phyloP scores from a whole-genome alignment of 805 yeast species.

The Lipomyces japonicus region DNA sequence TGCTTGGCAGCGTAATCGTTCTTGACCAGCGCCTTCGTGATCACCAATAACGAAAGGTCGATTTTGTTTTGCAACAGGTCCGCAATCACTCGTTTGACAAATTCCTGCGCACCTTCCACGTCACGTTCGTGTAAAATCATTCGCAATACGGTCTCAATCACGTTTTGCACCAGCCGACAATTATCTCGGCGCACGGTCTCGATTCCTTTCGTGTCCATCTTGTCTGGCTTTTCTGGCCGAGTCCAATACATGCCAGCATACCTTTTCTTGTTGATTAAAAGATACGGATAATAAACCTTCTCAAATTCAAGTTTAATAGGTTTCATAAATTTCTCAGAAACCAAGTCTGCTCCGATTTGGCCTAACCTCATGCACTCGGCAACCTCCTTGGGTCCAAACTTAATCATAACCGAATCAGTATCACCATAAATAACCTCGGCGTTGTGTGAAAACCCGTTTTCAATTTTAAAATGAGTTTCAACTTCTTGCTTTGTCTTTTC shows the following conservation, averaged over 20 bases:
- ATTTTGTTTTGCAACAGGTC: slow-evolving; percentile 86
- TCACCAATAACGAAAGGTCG: slow-evolving; percentile 89
- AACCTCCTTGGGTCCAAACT: slow-evolving; percentile 80
- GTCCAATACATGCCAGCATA: slow-evolving; percentile 99
- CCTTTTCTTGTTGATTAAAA: slow-evolving; percentile 90
- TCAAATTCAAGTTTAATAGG: slow-evolving; percentile 97
- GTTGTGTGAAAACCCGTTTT: slow-evolving; percentile 79
- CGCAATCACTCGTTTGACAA: slow-evolving; percentile 82
- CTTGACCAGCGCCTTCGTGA: slow-evolving; percentile 84
- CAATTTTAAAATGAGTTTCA: slow-evolving; percentile 70
- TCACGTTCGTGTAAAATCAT: slow-evolving; percentile 82
- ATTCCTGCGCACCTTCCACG: slow-evolving; percentile 76
- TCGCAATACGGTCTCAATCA: slow-evolving; percentile 84
- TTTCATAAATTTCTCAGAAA: slow-evolving; percentile 67
- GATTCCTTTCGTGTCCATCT: slow-evolving; percentile 97
- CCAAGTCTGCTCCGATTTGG: slow-evolving; percentile 87
- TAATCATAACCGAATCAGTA: slow-evolving; percentile 99
- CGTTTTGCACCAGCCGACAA: slow-evolving; percentile 90
- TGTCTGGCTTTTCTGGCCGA: slow-evolving; percentile 82
- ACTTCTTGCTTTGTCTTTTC: slow-evolving; percentile 85
- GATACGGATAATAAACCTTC: slow-evolving; percentile 91
- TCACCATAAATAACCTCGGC: slow-evolving; percentile 95
- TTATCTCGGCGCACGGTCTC: slow-evolving; percentile 98
- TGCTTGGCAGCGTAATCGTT: slow-evolving; percentile 94
- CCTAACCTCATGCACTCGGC: slow-evolving; percentile 86